Percentiles rank a stretch among this genome's conserved stretches.
These are phyloP conservation scores for Notholithocarpus densiflorus DNA, from an alignment of 306 rosid genomes.

Conservation along the genomic window DNA sequence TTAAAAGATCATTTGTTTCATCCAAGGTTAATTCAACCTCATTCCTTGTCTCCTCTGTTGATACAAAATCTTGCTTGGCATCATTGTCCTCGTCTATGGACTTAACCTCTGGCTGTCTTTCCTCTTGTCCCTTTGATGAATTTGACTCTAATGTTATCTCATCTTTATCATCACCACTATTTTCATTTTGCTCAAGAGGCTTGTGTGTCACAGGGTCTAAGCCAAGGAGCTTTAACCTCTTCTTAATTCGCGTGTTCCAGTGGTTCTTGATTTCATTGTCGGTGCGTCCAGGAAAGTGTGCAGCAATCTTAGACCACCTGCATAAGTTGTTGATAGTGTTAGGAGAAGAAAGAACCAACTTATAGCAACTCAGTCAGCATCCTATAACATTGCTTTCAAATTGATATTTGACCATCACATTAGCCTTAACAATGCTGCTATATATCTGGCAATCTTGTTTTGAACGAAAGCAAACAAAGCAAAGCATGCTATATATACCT, in stretches of 20 bases:
- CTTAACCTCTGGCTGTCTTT: slow-evolving; percentile 19
- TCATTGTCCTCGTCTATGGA: slow-evolving; percentile 6
- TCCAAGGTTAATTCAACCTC: slow-evolving; percentile 28
- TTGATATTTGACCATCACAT: not conserved
- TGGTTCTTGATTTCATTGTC: slow-evolving; percentile 98
- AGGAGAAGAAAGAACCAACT: not conserved
- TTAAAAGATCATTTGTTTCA: slow-evolving; percentile 33
- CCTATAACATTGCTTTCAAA: not conserved
- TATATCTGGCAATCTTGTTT: not conserved
- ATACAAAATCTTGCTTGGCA: slow-evolving; percentile 13
- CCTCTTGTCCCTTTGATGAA: slow-evolving; percentile 20
- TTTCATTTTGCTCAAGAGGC: slow-evolving; percentile 33
- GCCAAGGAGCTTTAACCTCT: slow-evolving; percentile 72
- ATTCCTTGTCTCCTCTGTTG: slow-evolving; percentile 22
- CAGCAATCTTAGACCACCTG: slow-evolving; percentile 98
- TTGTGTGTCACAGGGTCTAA: slow-evolving; percentile 59
- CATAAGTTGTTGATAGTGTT: slow-evolving; percentile 12
- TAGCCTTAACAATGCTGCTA: not conserved
- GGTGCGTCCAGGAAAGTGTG: slow-evolving; percentile 91
- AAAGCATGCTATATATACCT: slow-evolving; percentile 50
- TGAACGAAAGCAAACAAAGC: not conserved
- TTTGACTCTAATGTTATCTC: slow-evolving; percentile 7
- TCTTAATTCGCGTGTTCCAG: slow-evolving; percentile 92
- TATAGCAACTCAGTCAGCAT: not conserved
- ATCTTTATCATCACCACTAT: slow-evolving; percentile 13